A percentile compares a stretch with the other conserved stretches of the same genome.
Evolutionary conservation across 768 basidiomycete species (phyloP).

Genomic region (Boletus tylopilopsis): DNA sequence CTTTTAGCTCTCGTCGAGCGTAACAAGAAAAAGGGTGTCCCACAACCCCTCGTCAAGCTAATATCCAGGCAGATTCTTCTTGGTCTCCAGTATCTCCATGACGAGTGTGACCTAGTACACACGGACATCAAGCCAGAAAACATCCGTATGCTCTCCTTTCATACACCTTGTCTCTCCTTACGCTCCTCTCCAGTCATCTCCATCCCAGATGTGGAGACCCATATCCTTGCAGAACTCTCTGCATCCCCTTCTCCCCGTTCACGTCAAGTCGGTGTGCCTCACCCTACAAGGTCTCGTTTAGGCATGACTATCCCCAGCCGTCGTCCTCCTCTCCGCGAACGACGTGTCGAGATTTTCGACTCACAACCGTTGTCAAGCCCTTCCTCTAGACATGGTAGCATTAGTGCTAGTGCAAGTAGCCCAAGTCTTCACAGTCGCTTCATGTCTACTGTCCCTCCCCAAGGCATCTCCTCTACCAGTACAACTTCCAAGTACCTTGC

Average conservation of each 20-base stretch:
- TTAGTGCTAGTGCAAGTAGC: conserved; percentile 28
- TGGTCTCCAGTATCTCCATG: conserved; percentile 88
- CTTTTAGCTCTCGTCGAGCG: conserved; percentile 70
- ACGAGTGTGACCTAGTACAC: conserved; percentile 89
- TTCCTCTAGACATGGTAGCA: conserved; percentile 29
- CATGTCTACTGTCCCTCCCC: conserved; percentile 7
- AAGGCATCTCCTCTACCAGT: conserved; percentile 21
- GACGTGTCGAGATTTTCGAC: conserved; percentile 77
- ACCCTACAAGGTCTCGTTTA: conserved; percentile 58
- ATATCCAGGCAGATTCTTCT: conserved; percentile 85
- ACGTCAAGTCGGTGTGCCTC: conserved; percentile 76
- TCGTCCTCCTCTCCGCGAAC: conserved; percentile 43
- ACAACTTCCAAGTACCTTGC: conserved; percentile 14
- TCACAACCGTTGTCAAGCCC: conserved; percentile 75
- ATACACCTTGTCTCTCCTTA: conserved; percentile 12
- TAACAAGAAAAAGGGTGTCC: conserved; percentile 80
- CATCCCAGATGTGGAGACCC: conserved; percentile 75
- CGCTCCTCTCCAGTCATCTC: conserved; percentile 56
- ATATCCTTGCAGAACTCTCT: conserved; percentile 67
- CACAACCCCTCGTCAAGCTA: conserved; percentile 75
- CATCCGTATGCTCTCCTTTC: conserved; percentile 62
- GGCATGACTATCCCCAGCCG: conserved; percentile 60
- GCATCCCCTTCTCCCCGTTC: conserved; percentile 69
- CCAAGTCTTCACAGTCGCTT: conserved; percentile 17
- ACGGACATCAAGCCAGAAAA: conserved; percentile 97